Percentiles rank a stretch among this genome's conserved stretches.
phyloP scores from a whole-genome alignment of 257 asterid genomes.

The Solanum dulcamara region DNA sequence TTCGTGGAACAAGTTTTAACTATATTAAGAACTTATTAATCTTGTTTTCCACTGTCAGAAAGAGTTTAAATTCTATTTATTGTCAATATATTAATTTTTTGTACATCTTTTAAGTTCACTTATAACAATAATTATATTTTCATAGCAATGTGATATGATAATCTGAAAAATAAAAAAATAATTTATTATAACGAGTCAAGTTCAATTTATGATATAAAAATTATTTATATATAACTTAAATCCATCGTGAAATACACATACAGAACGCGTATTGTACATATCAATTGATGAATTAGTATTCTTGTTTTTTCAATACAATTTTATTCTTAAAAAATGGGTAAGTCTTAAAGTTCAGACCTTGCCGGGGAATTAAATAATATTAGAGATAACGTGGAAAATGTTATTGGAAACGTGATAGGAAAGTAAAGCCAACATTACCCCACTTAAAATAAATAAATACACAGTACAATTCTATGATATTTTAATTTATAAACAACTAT shows the following conservation, averaged over 20 bases:
- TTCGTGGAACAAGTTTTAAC: background rate
- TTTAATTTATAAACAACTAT: background rate
- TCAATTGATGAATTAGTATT: background rate
- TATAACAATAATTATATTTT: background rate
- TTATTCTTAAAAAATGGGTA: background rate
- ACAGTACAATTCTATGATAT: background rate
- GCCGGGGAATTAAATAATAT: background rate
- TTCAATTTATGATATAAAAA: background rate
- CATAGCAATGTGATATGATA: background rate
- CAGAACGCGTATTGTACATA: background rate
- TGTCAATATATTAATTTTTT: background rate
- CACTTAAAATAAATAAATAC: background rate
- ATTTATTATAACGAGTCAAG: background rate
- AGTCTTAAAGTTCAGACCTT: background rate
- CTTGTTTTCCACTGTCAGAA: too few relatives aligned
- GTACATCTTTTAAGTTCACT: background rate
- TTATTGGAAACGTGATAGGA: background rate
- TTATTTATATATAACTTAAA: background rate
- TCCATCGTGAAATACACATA: background rate
- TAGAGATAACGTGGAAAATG: constrained; percentile 18
- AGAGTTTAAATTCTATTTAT: too few relatives aligned
- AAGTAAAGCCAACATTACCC: background rate
- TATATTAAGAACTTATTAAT: background rate
- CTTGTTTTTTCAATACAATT: background rate
- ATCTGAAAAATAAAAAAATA: background rate